These are phyloP conservation scores for Quercus aquifolioides DNA, from an alignment of 306 rosid species.

Conservation along the genomic window DNA sequence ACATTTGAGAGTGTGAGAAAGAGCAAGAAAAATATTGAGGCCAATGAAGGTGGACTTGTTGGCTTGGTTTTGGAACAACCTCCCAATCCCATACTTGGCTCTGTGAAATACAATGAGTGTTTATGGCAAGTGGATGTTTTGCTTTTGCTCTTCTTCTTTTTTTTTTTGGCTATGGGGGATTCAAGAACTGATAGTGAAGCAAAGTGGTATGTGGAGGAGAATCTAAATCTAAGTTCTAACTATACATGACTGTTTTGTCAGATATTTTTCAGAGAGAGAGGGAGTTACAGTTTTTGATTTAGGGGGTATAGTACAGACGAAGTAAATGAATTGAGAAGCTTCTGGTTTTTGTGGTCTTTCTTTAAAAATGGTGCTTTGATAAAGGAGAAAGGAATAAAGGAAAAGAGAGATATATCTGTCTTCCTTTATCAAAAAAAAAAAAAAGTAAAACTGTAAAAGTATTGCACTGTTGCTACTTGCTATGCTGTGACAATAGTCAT, in stretches of 20 bases:
- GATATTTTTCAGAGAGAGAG: neutral
- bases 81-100: constrained; percentile 37
- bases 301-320: neutral
- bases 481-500: too few species aligned
- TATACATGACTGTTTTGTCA: neutral
- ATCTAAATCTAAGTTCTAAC: neutral
- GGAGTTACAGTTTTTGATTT: neutral
- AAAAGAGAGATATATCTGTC: neutral
- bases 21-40: constrained; percentile 36
- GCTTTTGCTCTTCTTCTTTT: neutral
- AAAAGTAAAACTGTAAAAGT: too few species aligned
- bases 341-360: constrained; percentile 31
- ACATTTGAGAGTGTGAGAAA: constrained; percentile 45
- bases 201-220: constrained; percentile 10
- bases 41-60: constrained; percentile 6
- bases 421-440: neutral
- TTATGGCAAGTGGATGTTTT: constrained; percentile 21
- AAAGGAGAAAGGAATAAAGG: neutral
- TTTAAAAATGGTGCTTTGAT: neutral
- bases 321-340: constrained; percentile 26
- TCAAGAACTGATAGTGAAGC: constrained; percentile 1
- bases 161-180: neutral
- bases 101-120: constrained; percentile 4
- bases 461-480: too few species aligned
- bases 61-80: constrained; percentile 13